Conservation (phyloP, 495 filamentous ascomycete species). For the Cairneyella variabilis region DNA sequence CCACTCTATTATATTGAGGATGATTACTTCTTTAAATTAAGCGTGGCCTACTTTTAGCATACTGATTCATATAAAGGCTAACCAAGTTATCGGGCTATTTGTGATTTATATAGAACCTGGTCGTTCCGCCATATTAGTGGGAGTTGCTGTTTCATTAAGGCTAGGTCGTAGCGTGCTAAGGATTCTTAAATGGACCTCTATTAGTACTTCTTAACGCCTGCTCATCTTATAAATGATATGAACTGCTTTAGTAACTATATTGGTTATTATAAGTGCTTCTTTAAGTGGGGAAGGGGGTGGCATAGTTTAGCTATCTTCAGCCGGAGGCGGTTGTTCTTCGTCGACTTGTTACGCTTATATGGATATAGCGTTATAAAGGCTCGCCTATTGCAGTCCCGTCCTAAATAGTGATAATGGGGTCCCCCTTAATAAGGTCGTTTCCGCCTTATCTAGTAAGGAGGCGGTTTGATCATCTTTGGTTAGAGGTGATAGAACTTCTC, state of each 20-base stretch:
- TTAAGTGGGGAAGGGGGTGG: not conserved
- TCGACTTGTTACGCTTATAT: not conserved
- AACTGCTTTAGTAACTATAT: not conserved
- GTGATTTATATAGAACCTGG: slow-evolving; percentile 1
- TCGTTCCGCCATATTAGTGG: not conserved
- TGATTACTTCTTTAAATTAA: slow-evolving; percentile 3
- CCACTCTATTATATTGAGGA: slow-evolving; percentile 9
- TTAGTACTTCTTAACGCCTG: not conserved
- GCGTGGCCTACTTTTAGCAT: slow-evolving; percentile 14
- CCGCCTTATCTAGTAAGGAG: slow-evolving; percentile 3
- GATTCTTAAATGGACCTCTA: slow-evolving; percentile 1
- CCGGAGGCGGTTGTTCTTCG: not conserved
- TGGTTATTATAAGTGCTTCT: not conserved
- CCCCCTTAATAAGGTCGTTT: not conserved
- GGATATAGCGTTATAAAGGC: not conserved
- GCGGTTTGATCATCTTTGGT: not conserved
- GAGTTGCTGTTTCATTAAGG: not conserved
- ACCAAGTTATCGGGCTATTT: slow-evolving; percentile 7
- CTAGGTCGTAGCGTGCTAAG: not conserved
- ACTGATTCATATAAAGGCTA: slow-evolving; percentile 8
- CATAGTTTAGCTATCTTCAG: slow-evolving; percentile 5
- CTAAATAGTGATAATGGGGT: not conserved
- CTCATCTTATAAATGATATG: not conserved
- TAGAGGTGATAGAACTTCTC: slow-evolving; percentile 2
- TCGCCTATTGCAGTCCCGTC: not conserved